Evolutionary conservation across 805 yeast species (phyloP), one percentile per base, ranked within the genome.

Genomic region (Kluyveromyces aestuarii): DNA sequence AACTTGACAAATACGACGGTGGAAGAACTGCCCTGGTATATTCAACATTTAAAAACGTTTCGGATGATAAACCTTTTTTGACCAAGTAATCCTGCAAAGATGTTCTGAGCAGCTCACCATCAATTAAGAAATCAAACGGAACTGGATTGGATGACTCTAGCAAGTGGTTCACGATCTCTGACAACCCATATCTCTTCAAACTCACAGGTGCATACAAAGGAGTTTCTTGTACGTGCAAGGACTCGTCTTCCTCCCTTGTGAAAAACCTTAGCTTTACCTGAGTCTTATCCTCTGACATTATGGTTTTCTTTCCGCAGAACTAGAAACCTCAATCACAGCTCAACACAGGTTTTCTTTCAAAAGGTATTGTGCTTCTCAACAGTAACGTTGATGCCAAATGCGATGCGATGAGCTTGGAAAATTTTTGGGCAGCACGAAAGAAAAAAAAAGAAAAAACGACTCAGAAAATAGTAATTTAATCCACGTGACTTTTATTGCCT

Each of bases 111-210:
- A 93, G 71, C 19, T 81, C 81, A 14, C 96, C 96, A 60, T 90
- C 88, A 47, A 91, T 80, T 52, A 93, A 72, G 67, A 93, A 93
- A 63, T 93, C 98, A 66, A 93, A 91, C 18, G 98, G 98, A 47
- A 88, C 78, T 1, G 93, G 82, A 42, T 70, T 72, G 16, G 81
- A 82, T 2, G 66, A 68, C 47, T 64, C 57, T 45, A 93, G 72
- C 49, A 93, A 73, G 70, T 93, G 97, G 69, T 93, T 93, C 19
- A 93, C 96, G 63, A 93, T 83, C 68, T 93, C 98, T 5, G 96
- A 87, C 39, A 93, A 75, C 49, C 99, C 99, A 64, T 80, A 90
- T 67, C 98, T 79, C 57, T 87, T 89, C 56, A 93, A 74, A 3
- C 84, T 69, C 19, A 84, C 84, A 19, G 99, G 99, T 25, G 89